Evolutionary conservation across 495 filamentous ascomycete species (phyloP), one percentile per base, ranked within the genome.

Genomic region (Saxispiralis lemnorum): DNA sequence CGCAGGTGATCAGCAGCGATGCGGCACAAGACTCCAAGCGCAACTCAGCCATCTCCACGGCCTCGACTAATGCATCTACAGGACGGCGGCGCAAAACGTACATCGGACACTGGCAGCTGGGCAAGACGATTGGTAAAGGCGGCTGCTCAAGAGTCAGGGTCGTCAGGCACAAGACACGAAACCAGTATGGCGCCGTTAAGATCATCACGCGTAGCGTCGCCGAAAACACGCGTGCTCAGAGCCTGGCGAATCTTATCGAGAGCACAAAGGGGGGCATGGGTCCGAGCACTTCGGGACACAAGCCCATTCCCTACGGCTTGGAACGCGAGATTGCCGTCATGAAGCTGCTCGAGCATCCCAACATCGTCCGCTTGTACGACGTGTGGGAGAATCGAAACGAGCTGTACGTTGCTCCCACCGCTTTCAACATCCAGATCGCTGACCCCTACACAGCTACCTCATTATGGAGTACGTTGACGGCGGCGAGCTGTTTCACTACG

Each of bases 351-450:
- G 76, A 88, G 48, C 89, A 99, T 63, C 82, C 76, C 0, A 84
- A 96, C 58, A 82, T 99, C 40, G 83, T 95, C 54, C 79, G 77
- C 44, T 61, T 99, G 7, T 82, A 82, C 54, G 92, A 96, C 61
- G 81, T 96, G 13, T 99, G 88, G 88, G 92, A 96, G 65, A 94
- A 93, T 53, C 68, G 79, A 13, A 76, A 80, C 36, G 84, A 96
- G 58, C 73, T 97, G 86, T 97, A 66, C 64, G 81, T 69, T 9
- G 9, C 24, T 10, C 24, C 24, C 14, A 36, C 28, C 37, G 11
- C 14, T 11, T 14, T 12, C 30, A 6, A 13, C n/a, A 62, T 63
- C 53, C 61, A 15, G 19, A 38, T 38, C 13, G 16, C 24, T 20
- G 16, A 41, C 51, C 41, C 36, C 10, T 31, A 20, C 7, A 20